Conservation (phyloP, 1,139 yeast genomes). For the Entelexis sorbosivorans region DNA sequence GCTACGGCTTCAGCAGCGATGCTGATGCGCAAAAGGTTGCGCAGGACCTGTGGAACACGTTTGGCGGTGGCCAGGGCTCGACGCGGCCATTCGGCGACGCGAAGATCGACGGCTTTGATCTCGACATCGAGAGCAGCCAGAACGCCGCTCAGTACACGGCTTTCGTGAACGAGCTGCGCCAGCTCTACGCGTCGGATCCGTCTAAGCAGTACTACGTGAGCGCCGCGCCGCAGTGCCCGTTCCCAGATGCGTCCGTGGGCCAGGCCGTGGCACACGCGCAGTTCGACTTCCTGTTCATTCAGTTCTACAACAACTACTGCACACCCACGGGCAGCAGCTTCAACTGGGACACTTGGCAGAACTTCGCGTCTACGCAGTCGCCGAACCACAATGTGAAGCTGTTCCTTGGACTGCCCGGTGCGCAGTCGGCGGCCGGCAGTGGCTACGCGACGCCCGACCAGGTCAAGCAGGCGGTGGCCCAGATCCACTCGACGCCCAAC, state of each 20-base stretch:
- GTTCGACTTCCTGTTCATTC: conserved; percentile 79
- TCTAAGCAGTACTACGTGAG: conserved; percentile 52
- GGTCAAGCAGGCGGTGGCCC: conserved; percentile 15
- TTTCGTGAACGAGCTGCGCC: conserved; percentile 44
- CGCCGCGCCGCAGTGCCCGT: conserved; percentile 94
- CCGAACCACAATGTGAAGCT: conserved; percentile 48
- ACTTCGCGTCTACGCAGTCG: conserved; percentile 54
- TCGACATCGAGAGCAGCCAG: conserved; percentile 52
- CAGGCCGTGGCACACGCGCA: conserved; percentile 48
- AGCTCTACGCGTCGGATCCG: conserved; percentile 37
- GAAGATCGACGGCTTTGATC: conserved; percentile 61
- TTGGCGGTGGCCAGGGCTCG: conserved; percentile 59
- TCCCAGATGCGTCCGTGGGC: conserved; percentile 80
- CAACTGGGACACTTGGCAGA: conserved; percentile 81
- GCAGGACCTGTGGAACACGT: conserved; percentile 64
- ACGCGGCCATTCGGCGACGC: conserved; percentile 69
- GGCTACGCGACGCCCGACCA: conserved; percentile 44
- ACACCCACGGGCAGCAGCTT: conserved; percentile 33
- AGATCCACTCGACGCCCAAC: conserved; percentile 26
- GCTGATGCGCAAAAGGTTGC: conserved; percentile 60
- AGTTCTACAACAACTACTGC: conserved; percentile 89
- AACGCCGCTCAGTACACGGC: conserved; percentile 46
- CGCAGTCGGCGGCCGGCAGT: conserved; percentile 53
- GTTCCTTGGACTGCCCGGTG: conserved; percentile 66
- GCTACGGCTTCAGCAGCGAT: conserved; percentile 61